Percentiles rank a stretch among this genome's conserved stretches.
Conservation (phyloP, 1,284 basidiomycete genomes). For the Ganoderma leucocontextum region DNA sequence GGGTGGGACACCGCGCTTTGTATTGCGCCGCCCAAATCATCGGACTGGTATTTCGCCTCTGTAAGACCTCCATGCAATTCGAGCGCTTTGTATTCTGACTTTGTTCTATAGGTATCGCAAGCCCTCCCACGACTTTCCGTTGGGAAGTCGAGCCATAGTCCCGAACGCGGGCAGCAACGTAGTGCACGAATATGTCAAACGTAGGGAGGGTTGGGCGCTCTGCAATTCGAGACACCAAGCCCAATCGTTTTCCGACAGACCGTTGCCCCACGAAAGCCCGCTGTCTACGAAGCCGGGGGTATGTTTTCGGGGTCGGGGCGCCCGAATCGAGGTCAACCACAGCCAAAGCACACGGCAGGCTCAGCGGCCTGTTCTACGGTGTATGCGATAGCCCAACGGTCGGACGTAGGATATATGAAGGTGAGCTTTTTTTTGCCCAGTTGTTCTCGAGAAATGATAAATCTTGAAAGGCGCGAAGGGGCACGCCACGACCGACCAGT, state of each 20-base stretch:
- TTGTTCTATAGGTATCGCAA: background rate
- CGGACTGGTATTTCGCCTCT: background rate
- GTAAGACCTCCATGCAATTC: background rate
- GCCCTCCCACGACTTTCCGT: background rate
- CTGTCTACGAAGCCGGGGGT: background rate
- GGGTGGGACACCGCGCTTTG: background rate
- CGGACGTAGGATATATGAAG: too few relatives aligned
- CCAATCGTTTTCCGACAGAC: too few relatives aligned
- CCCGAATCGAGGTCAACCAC: too few relatives aligned
- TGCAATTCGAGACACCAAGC: background rate
- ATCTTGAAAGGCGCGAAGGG: too few relatives aligned
- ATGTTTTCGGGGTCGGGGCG: too few relatives aligned
- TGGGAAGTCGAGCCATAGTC: background rate
- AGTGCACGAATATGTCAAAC: background rate
- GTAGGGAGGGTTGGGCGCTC: background rate
- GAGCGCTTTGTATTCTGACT: background rate
- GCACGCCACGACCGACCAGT: too few relatives aligned
- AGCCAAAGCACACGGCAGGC: too few relatives aligned
- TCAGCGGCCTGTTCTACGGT: too few relatives aligned
- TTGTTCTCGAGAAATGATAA: too few relatives aligned
- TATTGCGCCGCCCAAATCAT: background rate
- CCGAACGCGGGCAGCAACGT: background rate
- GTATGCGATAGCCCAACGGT: too few relatives aligned
- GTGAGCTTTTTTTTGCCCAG: too few relatives aligned
- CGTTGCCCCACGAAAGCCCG: background rate